Base-by-base conservation (phyloP, 1,139 yeast species). In the Magnusiomyces fungicola region DNA sequence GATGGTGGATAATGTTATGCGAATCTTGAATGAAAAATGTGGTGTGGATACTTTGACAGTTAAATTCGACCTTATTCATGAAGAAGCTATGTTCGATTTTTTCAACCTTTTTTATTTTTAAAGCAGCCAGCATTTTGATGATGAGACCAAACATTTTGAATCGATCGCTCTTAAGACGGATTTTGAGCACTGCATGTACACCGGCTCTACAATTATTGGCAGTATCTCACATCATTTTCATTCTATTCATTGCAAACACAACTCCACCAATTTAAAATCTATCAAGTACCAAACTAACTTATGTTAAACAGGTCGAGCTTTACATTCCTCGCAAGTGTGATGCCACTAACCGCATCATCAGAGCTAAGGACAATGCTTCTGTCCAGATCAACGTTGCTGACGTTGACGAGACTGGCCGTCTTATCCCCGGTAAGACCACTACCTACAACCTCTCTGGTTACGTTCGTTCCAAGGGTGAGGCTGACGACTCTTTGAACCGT, bases 251-350 rank as follows among this genome's bases (percentile, higher is more conserved):
- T 16, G 43, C 22, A 7, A 21, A 32, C 21, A 29, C 14, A 16
- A 18, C 16, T 33, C 22, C 14, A 27, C 19, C 5, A n/a, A 22
- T 24, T 16, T 6, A 32, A 43, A 38, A 27, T 14, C 7, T 6
- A 6, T 21, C 43, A 16, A 19, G 14, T 29, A 14, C 7, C 5
- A 45, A 40, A 21, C 39, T 14, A 22, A 16, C 34, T n/a, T 25
- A 29, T 36, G 16, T 19, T 34, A 18, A 37, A 33, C 67, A 88
- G 96, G 96, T 92, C 78, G 99, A 94, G 83, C 90, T 92, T 78
- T 92, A 92, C 95, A 96, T 92, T 78, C 99, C 99, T 82, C 88
- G 98, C 86, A 92, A 92, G 83, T 92, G 99, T 83, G 92, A 97
- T 78, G 99, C 98, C 72, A 89, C 98, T 79, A 90, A 89, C 97